Base-by-base conservation (phyloP, 2,329 filamentous ascomycete genomes). In the Ilyonectria mors-panacis region DNA sequence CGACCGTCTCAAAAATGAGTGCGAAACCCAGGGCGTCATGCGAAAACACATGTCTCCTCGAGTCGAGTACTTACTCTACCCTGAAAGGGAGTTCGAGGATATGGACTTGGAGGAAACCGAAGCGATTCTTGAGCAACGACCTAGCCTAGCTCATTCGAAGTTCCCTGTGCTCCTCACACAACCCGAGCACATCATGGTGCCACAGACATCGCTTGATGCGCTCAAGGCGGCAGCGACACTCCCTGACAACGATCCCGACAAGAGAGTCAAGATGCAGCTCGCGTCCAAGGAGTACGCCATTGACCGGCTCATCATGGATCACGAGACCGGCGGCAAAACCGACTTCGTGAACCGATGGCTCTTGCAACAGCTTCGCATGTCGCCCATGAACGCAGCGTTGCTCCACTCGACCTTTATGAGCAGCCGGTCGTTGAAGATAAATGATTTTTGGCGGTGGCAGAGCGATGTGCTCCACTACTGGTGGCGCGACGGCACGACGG, bases 311-410 rank as follows among this genome's bases (percentile, higher is more conserved):
- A 74, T 87, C 55, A 70, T 70, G 26, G 81, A 82, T 3, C 71
- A 77, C 3, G 72, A 79, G 12, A 71, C 73, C 2, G 80, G 80
- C 3, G 79, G 81, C 69, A 85, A 82, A 68, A 77, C 75, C 1
- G 83, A 86, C 56, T 86, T 81, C 63, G 82, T 89, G 71, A 80
- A 80, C 69, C 80, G 85, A 45, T 89, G 87, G 87, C 76, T 89
- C 3, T 79, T 88, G 13, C 84, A 88, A 54, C 82, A 84, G 47
- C 79, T 89, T 45, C 82, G 85, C 39, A 77, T 80, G 15, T 86
- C 84, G 3, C 79, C 84, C 0, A 73, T 87, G 62, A 82, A 86
- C 66, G 84, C 79, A 1, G 77, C 83, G 62, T 73, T 84, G 2
- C 78, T 88, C 8, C 82, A 84, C 66, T 74, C 73, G 8, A 77